Conservation (phyloP, 371 early-diverging fungal species). For the Phascolomyces articulosus region DNA sequence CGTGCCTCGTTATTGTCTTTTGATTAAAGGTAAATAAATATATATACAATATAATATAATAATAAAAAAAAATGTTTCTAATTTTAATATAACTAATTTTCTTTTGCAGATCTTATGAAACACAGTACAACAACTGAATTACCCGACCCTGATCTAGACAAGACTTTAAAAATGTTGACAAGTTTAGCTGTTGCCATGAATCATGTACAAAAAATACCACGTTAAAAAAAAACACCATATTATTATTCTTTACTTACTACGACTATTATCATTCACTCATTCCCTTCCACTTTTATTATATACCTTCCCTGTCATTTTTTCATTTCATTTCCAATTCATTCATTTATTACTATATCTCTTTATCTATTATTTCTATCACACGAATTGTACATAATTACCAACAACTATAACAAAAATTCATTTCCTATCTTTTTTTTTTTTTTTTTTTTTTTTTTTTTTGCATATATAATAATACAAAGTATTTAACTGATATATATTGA, state of each 20-base stretch:
- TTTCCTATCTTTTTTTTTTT: too few species aligned
- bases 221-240: background rate
- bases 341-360: background rate
- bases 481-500: too few species aligned
- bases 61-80: background rate
- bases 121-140: conserved; percentile 21
- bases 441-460: too few species aligned
- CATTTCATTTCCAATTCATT: background rate
- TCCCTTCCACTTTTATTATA: background rate
- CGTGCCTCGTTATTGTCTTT: conserved; percentile 45
- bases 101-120: conserved; percentile 36
- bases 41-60: background rate
- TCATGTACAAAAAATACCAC: conserved; percentile 24
- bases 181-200: conserved; percentile 42
- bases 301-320: background rate
- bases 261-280: background rate
- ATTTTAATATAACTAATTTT: background rate
- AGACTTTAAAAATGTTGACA: conserved; percentile 32
- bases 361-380: too few species aligned
- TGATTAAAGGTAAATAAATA: conserved; percentile 42
- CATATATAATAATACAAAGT: too few species aligned
- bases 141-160: conserved; percentile 21
- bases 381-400: too few species aligned
- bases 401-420: too few species aligned
- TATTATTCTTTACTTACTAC: too few species aligned